A percentile compares a stretch with the other conserved stretches of the same genome.
phyloP scores from a whole-genome alignment of 163 green algal genomes.

The Prototheca stagnorum region DNA sequence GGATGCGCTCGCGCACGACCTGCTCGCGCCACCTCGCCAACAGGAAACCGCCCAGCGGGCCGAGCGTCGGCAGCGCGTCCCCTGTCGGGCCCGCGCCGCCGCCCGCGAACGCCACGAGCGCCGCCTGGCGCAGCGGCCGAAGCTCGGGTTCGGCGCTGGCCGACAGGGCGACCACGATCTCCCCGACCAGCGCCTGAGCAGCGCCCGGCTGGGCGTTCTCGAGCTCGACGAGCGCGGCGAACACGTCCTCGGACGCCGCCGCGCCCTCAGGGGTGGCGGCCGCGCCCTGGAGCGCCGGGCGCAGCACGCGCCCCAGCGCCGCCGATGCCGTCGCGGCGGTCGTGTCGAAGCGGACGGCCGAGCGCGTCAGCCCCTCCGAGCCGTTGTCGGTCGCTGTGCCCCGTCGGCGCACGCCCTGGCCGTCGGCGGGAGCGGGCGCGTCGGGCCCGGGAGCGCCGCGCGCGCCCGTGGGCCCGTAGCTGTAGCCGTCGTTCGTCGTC shows the following conservation, averaged over 20 bases:
- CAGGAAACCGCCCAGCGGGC: constrained; percentile 35
- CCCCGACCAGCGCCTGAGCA: constrained; percentile 2
- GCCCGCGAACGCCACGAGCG: constrained; percentile 1
- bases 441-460: too few relatives aligned
- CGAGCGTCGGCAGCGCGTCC: constrained; percentile 3
- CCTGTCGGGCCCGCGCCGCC: constrained; percentile 2
- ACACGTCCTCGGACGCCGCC: constrained; percentile 4
- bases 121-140: constrained; percentile 2
- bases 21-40: constrained; percentile 29
- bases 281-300: constrained; percentile 6
- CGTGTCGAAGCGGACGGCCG: too few relatives aligned
- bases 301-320: too few relatives aligned
- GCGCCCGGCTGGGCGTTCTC: constrained; percentile 10
- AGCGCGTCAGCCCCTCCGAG: too few relatives aligned
- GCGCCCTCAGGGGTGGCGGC: neutral
- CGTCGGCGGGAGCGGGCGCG: too few relatives aligned
- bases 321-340: too few relatives aligned
- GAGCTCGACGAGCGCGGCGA: constrained; percentile 7
- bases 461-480: too few relatives aligned
- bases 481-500: too few relatives aligned
- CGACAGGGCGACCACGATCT: constrained; percentile 17
- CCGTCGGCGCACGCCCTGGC: too few relatives aligned
- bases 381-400: too few relatives aligned
- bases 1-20: constrained; percentile 18
- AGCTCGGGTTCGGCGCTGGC: constrained; percentile 3